Percentiles rank a stretch among this genome's conserved stretches.
These are phyloP conservation scores for Ministeria vibrans DNA, from an alignment of 78 protist species.

Conservation along the genomic window DNA sequence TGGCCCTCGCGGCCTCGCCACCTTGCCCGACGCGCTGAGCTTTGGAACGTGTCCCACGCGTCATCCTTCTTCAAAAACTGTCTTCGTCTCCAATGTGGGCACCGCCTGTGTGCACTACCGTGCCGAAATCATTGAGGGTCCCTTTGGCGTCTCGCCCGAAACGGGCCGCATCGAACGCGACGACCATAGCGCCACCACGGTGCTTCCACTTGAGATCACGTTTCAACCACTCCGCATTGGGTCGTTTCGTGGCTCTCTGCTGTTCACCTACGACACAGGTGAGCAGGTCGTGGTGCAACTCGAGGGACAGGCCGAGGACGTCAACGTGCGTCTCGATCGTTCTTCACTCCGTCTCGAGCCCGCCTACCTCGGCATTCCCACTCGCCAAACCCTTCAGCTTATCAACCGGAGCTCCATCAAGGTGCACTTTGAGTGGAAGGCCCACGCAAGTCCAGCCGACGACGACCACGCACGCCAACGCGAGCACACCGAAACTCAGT, in stretches of 20 bases:
- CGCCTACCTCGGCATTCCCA: slow-evolving; percentile 27
- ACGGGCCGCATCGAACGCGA: not conserved
- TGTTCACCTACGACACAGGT: slow-evolving; percentile 32
- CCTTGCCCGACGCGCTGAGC: slow-evolving; percentile 26
- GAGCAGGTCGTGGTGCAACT: slow-evolving; percentile 6
- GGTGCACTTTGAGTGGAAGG: slow-evolving; percentile 19
- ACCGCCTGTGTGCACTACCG: not conserved
- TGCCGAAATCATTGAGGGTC: not conserved
- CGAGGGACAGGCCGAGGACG: slow-evolving; percentile 17
- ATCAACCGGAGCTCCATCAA: slow-evolving; percentile 29
- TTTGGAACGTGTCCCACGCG: slow-evolving; percentile 36
- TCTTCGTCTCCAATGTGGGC: slow-evolving; percentile 54
- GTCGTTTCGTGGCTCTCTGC: not conserved
- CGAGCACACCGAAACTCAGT: too few species aligned
- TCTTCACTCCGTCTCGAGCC: slow-evolving; percentile 17
- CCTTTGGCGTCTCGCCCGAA: slow-evolving; percentile 23
- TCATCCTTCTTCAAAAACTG: not conserved
- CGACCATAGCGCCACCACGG: too few species aligned
- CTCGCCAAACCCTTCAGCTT: slow-evolving; percentile 26
- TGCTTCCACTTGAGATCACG: slow-evolving; percentile 13
- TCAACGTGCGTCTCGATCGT: slow-evolving; percentile 29
- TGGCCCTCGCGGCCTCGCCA: slow-evolving; percentile 49
- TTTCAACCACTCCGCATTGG: not conserved
- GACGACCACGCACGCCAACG: not conserved
- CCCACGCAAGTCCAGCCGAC: slow-evolving; percentile 11